These are phyloP conservation scores for Auricularia cornea DNA, from an alignment of 768 basidiomycete genomes.

Conservation along the genomic window DNA sequence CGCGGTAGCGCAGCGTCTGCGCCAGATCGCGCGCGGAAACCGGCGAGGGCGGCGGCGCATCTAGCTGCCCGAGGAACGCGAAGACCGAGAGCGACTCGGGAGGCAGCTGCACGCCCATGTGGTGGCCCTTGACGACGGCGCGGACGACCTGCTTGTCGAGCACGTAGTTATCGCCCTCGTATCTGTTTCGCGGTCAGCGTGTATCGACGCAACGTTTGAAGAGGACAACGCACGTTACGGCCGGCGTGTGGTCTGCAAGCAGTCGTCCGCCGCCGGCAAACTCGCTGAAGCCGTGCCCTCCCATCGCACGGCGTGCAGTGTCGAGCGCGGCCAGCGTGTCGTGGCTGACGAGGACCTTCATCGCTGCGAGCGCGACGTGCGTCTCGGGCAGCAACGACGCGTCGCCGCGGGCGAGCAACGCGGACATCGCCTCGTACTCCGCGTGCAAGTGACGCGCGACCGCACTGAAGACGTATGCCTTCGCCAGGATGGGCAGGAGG, in stretches of 20 bases:
- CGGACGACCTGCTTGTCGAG: constrained; percentile 68
- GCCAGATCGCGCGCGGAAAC: background rate
- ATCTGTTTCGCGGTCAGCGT: constrained; percentile 35
- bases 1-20: constrained; percentile 53
- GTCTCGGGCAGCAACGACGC: constrained; percentile 59
- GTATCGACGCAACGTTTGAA: background rate
- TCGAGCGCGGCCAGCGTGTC: constrained; percentile 52
- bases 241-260: constrained; percentile 8
- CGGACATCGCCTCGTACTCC: constrained; percentile 42
- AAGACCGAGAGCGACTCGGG: background rate
- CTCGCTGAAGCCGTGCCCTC: constrained; percentile 69
- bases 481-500: constrained; percentile 60
- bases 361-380: constrained; percentile 60
- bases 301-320: constrained; percentile 59
- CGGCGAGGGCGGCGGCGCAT: background rate
- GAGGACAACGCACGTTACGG: constrained; percentile 6
- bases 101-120: background rate
- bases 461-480: constrained; percentile 59
- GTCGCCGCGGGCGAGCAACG: constrained; percentile 46
- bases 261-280: constrained; percentile 56
- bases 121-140: constrained; percentile 56
- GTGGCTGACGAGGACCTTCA: constrained; percentile 54
- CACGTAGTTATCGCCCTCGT: constrained; percentile 75
- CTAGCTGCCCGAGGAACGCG: background rate
- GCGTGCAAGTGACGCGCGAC: constrained; percentile 50